Evolutionary conservation across 768 basidiomycete genomes (phyloP), one percentile per base, ranked within the genome.

Genomic region (Thelephora aurantiotincta): DNA sequence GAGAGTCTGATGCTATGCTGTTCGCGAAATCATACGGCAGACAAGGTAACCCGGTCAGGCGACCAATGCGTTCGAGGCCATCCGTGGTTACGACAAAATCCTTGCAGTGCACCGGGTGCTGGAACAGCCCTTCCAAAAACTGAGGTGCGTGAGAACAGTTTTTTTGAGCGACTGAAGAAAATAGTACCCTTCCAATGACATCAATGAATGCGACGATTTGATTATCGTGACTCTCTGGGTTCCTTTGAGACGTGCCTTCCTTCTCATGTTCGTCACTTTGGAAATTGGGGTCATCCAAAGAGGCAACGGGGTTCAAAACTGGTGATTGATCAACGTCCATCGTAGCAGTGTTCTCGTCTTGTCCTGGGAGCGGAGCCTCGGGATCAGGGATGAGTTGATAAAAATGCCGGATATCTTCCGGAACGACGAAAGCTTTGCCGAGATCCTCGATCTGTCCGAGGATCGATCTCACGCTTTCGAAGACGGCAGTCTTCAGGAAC

Each of bases 111-210:
- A 80, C 77, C 1, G 79, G 72, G 58, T 94, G 92, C 56, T 93
- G 91, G 68, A 98, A 93, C 36, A 98, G 72, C 5, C 96, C 93
- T 61, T 93, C 90, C 47, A 93, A 72, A 63, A 96, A 93, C 89
- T 93, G 3, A 23, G 26, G 45, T 35, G n/a, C 50, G 33, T 41
- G 41, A 45, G 38, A 48, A 22, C 2, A 14, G 5, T 43, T n/a
- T 14, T 7, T 18, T 34, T 1, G 11, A 44, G 22, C n/a, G 1
- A 33, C 14, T 16, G 36, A 13, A 12, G 33, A 36, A 44, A 37
- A n/a, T 6, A 20, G 14, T 22, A 88, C 88, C 57, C 85, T 73
- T 48, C 84, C 80, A 47, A 89, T 66, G 36, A 83, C 72, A 59
- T 90, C 88, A 43, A 91, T 79, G 62, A 75, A 89, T 38, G 80